These are phyloP conservation scores for Bruguiera gymnorhiza DNA, from an alignment of 345 rosid genomes.

Conservation along the genomic window DNA sequence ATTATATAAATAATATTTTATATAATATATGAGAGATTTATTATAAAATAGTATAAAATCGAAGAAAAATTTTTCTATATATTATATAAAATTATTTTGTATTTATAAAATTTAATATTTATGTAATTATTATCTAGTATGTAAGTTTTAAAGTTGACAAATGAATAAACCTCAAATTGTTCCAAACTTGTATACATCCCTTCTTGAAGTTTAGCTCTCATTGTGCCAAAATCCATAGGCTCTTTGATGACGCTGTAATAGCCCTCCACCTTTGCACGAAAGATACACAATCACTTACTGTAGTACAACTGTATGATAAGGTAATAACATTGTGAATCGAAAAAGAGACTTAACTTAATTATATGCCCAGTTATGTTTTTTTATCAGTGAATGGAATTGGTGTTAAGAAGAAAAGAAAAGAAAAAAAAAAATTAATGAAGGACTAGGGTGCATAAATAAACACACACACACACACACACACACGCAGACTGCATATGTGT, in stretches of 20 bases:
- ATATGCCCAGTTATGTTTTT: too few species aligned
- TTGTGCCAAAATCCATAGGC: conserved; percentile 34
- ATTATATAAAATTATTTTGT: neutral
- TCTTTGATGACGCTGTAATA: conserved; percentile 26
- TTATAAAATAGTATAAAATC: too few species aligned
- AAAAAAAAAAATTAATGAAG: neutral
- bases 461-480: too few species aligned
- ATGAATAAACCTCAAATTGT: conserved; percentile 27
- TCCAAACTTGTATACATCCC: conserved; percentile 25
- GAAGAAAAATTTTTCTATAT: neutral
- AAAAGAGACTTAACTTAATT: neutral
- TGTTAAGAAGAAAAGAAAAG: neutral
- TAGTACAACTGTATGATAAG: neutral
- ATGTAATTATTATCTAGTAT: too few species aligned
- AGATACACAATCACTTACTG: neutral
- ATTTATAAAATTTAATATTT: neutral
- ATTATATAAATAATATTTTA: too few species aligned
- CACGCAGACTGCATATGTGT: too few species aligned
- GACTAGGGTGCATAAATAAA: neutral
- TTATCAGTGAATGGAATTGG: too few species aligned
- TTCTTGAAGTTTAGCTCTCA: conserved; percentile 33
- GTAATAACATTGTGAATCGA: neutral
- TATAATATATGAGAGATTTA: too few species aligned
- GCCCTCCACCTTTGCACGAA: conserved; percentile 18
- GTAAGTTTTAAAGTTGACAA: too few species aligned